phyloP scores from a whole-genome alignment of 2,329 filamentous ascomycete genomes.

The Phialophora verrucosa region DNA sequence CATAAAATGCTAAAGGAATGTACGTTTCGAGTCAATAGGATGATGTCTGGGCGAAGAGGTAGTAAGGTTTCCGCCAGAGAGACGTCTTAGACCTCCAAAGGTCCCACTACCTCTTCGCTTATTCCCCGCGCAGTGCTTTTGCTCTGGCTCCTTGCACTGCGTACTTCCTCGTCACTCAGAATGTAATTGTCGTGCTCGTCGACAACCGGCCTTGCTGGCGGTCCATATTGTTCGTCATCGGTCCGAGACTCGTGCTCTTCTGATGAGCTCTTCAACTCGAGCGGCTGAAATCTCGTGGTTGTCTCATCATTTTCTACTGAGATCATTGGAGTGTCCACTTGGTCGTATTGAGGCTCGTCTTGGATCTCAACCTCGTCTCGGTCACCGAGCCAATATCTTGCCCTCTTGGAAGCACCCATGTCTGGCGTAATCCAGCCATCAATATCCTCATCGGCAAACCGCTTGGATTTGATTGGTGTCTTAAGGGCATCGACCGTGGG shows the following conservation, averaged over 20 bases:
- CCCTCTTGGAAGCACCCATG: constrained; percentile 74
- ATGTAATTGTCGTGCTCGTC: constrained; percentile 53
- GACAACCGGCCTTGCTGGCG: constrained; percentile 42
- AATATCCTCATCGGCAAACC: constrained; percentile 51
- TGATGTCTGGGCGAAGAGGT: constrained; percentile 6
- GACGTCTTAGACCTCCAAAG: constrained; percentile 56
- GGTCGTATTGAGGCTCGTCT: constrained; percentile 24
- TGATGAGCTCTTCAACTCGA: constrained; percentile 1
- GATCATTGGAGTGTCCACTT: constrained; percentile 44
- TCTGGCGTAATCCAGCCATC: constrained; percentile 58
- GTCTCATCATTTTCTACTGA: constrained; percentile 27
- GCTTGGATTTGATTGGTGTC: constrained; percentile 53
- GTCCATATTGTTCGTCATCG: constrained; percentile 40
- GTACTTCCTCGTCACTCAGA: constrained; percentile 53
- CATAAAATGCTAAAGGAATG: not conserved
- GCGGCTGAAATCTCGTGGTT: not conserved
- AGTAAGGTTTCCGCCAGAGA: not conserved
- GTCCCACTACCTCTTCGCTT: constrained; percentile 60
- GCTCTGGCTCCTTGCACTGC: constrained; percentile 44
- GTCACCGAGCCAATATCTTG: constrained; percentile 85
- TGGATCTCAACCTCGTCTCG: constrained; percentile 53
- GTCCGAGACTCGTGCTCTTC: constrained; percentile 27
- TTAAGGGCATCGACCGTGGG: constrained; percentile 61
- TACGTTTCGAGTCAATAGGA: not conserved
- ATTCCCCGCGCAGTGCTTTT: constrained; percentile 57